A percentile compares a stretch with the other conserved stretches of the same genome.
phyloP scores from a whole-genome alignment of 139 green algal species.

The Ettlia oleoabundans region DNA sequence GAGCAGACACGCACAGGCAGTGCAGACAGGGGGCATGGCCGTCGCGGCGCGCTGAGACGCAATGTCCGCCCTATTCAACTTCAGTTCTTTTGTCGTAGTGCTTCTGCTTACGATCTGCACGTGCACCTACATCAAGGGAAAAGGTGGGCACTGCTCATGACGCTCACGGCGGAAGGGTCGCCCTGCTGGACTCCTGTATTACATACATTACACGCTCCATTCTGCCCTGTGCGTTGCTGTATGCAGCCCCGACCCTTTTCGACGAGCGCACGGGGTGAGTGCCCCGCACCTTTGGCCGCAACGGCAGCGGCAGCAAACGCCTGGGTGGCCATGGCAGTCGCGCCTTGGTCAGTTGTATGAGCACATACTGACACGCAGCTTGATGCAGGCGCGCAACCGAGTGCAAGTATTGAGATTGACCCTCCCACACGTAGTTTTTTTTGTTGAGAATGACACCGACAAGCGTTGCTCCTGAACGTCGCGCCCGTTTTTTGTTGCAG shows the following conservation, averaged over 20 bases:
- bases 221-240: neutral
- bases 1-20: neutral
- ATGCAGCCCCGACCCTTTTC: constrained; percentile 64
- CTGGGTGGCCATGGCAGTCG: too few relatives aligned
- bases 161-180: neutral
- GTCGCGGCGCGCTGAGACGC: neutral
- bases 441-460: too few relatives aligned
- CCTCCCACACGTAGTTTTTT: too few relatives aligned
- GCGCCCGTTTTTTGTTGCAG: constrained; percentile 46
- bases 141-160: constrained; percentile 36
- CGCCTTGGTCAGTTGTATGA: too few relatives aligned
- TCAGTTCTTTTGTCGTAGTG: constrained; percentile 90
- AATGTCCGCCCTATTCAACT: constrained; percentile 96
- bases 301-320: neutral
- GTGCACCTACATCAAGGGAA: constrained; percentile 95
- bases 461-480: too few relatives aligned
- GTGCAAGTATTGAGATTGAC: too few relatives aligned
- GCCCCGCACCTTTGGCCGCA: too few relatives aligned
- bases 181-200: too few relatives aligned
- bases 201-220: too few relatives aligned
- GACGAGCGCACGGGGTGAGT: constrained; percentile 76
- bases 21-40: neutral
- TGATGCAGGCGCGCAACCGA: too few relatives aligned
- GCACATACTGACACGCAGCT: too few relatives aligned
- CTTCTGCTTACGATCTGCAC: constrained; percentile 95